phyloP scores from a whole-genome alignment of 257 asterid species.

The Solanum boliviense region DNA sequence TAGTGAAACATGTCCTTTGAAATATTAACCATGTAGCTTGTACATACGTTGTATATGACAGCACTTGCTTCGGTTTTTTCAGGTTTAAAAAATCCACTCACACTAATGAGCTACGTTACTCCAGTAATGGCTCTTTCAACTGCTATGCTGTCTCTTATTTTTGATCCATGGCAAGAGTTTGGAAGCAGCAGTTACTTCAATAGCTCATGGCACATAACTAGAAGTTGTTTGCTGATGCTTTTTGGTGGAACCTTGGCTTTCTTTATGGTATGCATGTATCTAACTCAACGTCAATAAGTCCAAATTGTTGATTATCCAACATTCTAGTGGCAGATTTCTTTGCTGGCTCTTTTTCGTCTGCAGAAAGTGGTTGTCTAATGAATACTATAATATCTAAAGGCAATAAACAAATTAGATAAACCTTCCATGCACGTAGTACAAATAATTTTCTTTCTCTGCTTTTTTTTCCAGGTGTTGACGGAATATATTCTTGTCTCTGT shows the following conservation, averaged over 20 bases:
- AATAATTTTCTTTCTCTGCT: background rate
- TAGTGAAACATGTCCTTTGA: background rate
- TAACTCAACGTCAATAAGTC: background rate
- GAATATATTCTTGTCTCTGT: constrained; percentile 86
- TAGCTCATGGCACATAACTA: constrained; percentile 66
- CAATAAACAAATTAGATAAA: background rate
- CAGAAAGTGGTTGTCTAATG: background rate
- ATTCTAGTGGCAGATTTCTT: background rate
- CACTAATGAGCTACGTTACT: constrained; percentile 93
- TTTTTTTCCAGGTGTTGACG: constrained; percentile 71
- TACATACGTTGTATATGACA: background rate
- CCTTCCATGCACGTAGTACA: background rate
- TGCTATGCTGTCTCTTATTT: constrained; percentile 60
- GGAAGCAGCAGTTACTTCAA: constrained; percentile 53
- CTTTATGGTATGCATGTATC: constrained; percentile 63
- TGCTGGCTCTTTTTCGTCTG: background rate
- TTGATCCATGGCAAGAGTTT: constrained; percentile 94
- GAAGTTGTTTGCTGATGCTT: constrained; percentile 89
- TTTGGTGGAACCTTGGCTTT: constrained; percentile 97
- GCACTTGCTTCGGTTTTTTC: constrained; percentile 7
- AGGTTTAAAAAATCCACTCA: constrained; percentile 96
- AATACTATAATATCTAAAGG: background rate
- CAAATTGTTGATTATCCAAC: background rate
- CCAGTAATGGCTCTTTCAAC: constrained; percentile 96
- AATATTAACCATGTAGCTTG: background rate